A percentile compares a stretch with the other conserved stretches of the same genome.
Evolutionary conservation across 2,329 filamentous ascomycete species (phyloP).

Genomic region (Niveomyces coronatus): DNA sequence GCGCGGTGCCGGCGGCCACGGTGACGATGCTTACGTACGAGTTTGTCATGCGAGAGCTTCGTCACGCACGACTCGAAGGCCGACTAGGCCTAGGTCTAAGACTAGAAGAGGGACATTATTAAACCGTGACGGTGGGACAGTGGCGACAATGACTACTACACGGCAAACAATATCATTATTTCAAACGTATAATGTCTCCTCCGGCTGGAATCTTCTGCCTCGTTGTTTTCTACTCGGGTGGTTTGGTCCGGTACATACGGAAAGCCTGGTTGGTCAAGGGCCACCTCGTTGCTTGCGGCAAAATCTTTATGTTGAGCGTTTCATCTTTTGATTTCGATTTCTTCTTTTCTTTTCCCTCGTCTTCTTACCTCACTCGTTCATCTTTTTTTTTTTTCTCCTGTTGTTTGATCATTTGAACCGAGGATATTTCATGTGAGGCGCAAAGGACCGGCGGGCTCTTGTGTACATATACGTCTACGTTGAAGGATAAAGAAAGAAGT

Average conservation of each 20-base stretch:
- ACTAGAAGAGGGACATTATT: background rate
- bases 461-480: background rate
- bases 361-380: background rate
- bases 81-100: conserved; percentile 19
- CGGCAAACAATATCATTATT: background rate
- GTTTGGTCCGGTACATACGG: too few relatives aligned
- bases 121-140: background rate
- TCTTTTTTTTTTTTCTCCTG: background rate
- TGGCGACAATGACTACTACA: background rate
- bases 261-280: too few relatives aligned
- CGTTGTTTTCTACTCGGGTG: too few relatives aligned
- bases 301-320: too few relatives aligned
- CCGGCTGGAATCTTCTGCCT: too few relatives aligned
- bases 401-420: too few relatives aligned
- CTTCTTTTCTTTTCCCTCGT: background rate
- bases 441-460: too few relatives aligned
- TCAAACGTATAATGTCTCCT: too few relatives aligned
- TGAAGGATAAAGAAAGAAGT: too few relatives aligned
- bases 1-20: conserved; percentile 87
- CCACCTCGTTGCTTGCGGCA: too few relatives aligned
- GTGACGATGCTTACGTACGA: conserved; percentile 98
- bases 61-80: conserved; percentile 31
- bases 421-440: too few relatives aligned
- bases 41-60: conserved; percentile 51
- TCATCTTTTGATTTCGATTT: background rate